Percentiles rank a stretch among this genome's conserved stretches.
Conservation (phyloP, 2,329 filamentous ascomycete species). For the Didymella pinodella region DNA sequence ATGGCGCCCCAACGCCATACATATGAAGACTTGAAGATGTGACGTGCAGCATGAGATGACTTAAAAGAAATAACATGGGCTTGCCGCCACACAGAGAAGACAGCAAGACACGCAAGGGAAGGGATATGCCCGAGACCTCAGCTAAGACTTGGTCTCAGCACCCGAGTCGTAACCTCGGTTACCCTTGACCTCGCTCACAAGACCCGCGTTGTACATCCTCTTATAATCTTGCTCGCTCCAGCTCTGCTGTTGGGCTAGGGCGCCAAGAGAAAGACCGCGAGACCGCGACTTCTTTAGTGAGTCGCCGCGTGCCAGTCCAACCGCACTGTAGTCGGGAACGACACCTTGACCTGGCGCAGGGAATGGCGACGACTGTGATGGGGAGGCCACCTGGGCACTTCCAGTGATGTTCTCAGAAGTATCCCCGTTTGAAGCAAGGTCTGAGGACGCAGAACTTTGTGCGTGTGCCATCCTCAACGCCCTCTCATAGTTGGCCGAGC, state of each 20-base stretch:
- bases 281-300: slow-evolving; percentile 41
- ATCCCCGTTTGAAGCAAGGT: slow-evolving; percentile 31
- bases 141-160: slow-evolving; percentile 12
- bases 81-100: not conserved
- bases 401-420: slow-evolving; percentile 21
- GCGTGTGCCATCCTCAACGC: slow-evolving; percentile 35
- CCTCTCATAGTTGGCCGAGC: slow-evolving; percentile 44
- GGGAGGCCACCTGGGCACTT: slow-evolving; percentile 24
- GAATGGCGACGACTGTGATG: slow-evolving; percentile 32
- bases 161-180: slow-evolving; percentile 39
- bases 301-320: slow-evolving; percentile 36
- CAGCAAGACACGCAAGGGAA: not conserved
- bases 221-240: slow-evolving; percentile 49
- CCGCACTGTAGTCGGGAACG: slow-evolving; percentile 41
- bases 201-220: slow-evolving; percentile 38
- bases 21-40: not conserved
- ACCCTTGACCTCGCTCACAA: slow-evolving; percentile 36
- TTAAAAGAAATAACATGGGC: not conserved
- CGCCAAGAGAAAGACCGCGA: slow-evolving; percentile 41
- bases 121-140: not conserved
- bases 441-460: slow-evolving; percentile 36
- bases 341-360: slow-evolving; percentile 45
- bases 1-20: slow-evolving; percentile 10
- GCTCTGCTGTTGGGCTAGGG: slow-evolving; percentile 42
- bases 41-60: not conserved